Evolutionary conservation across 495 filamentous ascomycete species (phyloP).

Genomic region (Aspergillus hancockii): DNA sequence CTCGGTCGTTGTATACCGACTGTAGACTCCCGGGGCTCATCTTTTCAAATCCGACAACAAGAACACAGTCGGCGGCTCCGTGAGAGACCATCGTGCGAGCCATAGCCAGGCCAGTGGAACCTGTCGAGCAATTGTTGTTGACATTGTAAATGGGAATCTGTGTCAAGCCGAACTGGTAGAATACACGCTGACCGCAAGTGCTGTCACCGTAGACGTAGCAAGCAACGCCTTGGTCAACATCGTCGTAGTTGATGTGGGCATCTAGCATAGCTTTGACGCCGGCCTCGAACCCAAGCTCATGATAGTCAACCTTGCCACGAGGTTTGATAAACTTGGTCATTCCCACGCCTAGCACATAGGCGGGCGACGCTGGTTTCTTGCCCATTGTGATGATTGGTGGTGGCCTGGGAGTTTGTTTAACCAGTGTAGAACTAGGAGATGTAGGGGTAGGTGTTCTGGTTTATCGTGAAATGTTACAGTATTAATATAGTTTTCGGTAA

Average conservation of each 20-base stretch:
- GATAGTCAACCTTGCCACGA: conserved; percentile 70
- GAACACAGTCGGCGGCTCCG: conserved; percentile 79
- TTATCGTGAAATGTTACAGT: background rate
- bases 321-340: conserved; percentile 99
- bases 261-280: conserved; percentile 95
- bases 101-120: conserved; percentile 84
- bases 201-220: conserved; percentile 97
- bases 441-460: background rate
- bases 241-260: conserved; percentile 93
- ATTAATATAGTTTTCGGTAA: background rate
- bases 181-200: conserved; percentile 93
- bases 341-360: conserved; percentile 94
- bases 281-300: conserved; percentile 87
- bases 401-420: background rate
- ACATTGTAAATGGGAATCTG: conserved; percentile 95
- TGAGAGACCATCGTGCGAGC: conserved; percentile 76
- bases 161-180: conserved; percentile 99
- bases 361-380: conserved; percentile 52
- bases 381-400: conserved; percentile 38
- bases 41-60: conserved; percentile 97
- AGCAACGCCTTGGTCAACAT: conserved; percentile 92
- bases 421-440: background rate
- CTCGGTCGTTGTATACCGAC: conserved; percentile 76
- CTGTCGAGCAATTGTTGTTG: conserved; percentile 98
- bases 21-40: conserved; percentile 90